These are phyloP conservation scores for Pueraria montana DNA, from an alignment of 306 rosid genomes.

Conservation along the genomic window DNA sequence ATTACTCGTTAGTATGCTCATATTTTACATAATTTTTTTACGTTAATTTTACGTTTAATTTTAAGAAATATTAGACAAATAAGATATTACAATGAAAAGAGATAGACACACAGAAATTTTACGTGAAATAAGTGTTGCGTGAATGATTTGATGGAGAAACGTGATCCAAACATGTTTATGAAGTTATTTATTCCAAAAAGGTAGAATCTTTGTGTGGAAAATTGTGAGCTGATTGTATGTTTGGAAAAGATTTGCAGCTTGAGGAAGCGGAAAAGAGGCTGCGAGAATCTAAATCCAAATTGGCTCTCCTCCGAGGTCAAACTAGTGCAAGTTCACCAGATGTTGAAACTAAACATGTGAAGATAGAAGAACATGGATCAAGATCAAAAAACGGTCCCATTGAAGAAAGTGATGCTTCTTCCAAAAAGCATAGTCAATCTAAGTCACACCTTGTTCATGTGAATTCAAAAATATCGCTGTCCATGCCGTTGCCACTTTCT, in stretches of 20 bases:
- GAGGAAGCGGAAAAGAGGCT: conserved; percentile 65
- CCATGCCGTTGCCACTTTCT: neutral
- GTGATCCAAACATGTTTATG: neutral
- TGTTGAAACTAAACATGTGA: conserved; percentile 48
- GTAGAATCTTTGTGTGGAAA: conserved; percentile 7
- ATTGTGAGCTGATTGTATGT: conserved; percentile 40
- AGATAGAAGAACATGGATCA: conserved; percentile 65
- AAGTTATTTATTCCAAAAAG: neutral
- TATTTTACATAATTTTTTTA: neutral
- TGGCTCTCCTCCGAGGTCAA: conserved; percentile 65
- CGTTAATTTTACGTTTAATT: neutral
- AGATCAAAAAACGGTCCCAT: conserved; percentile 53
- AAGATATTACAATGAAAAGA: neutral
- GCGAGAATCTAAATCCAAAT: conserved; percentile 59
- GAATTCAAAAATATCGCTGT: conserved; percentile 53
- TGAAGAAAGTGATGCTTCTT: conserved; percentile 46
- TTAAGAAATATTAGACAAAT: no score
- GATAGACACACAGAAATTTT: neutral
- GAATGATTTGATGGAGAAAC: neutral
- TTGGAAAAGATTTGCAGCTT: conserved; percentile 63
- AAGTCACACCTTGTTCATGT: neutral
- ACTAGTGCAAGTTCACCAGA: conserved; percentile 21
- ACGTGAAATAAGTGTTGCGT: neutral
- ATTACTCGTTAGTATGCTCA: neutral
- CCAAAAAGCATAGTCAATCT: conserved; percentile 45